phyloP scores from a whole-genome alignment of 2,329 filamentous ascomycete species.

The Paecilomyces niveus region DNA sequence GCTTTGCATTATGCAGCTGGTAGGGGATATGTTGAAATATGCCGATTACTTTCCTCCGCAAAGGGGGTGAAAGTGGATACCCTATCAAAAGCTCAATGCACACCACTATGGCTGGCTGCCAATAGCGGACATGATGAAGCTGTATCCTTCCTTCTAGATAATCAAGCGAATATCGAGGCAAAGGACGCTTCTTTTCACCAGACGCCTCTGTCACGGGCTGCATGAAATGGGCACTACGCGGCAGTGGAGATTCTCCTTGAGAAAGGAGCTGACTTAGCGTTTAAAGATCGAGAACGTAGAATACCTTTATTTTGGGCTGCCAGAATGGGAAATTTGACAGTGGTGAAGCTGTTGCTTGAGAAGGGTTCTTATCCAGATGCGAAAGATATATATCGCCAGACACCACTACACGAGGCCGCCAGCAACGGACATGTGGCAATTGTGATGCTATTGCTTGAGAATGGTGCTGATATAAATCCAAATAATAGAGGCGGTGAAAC shows the following conservation, averaged over 20 bases:
- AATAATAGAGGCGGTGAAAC: background rate
- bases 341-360: background rate
- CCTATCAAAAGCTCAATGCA: background rate
- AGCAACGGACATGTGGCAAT: constrained; percentile 5
- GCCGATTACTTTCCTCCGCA: background rate
- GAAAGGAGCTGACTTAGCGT: background rate
- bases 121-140: background rate
- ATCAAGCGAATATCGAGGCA: constrained; percentile 1
- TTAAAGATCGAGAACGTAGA: constrained; percentile 1
- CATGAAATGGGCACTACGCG: constrained; percentile 1
- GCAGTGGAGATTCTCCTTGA: constrained; percentile 2
- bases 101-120: constrained; percentile 5
- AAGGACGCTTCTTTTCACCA: background rate
- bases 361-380: background rate
- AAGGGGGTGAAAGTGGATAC: background rate
- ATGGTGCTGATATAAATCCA: background rate
- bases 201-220: constrained; percentile 4
- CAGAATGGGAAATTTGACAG: background rate
- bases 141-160: background rate
- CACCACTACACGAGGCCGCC: constrained; percentile 9
- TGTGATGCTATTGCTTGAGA: constrained; percentile 2
- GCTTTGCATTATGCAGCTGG: constrained; percentile 4
- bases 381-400: constrained; percentile 4
- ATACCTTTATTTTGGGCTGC: constrained; percentile 7
- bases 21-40: background rate